Percentiles rank a stretch among this genome's conserved stretches.
Evolutionary conservation across 768 basidiomycete genomes (phyloP).

Genomic region (Mycena filopes): DNA sequence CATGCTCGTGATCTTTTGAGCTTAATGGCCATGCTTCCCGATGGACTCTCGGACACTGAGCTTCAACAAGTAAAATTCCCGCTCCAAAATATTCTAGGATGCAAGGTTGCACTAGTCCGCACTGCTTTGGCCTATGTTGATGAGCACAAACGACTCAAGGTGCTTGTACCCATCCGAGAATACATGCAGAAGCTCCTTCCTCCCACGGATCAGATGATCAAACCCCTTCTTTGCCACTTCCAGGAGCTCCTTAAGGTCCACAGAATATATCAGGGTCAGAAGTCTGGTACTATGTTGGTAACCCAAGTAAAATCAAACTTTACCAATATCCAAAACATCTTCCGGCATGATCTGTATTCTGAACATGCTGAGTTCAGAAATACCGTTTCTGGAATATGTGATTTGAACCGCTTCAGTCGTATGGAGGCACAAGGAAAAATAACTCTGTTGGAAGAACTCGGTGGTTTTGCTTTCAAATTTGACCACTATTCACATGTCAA

Average conservation of each 20-base stretch:
- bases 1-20: background rate
- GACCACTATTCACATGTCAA: background rate
- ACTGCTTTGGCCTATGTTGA: background rate
- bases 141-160: background rate
- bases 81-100: background rate
- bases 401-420: background rate
- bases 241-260: background rate
- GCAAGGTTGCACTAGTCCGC: background rate
- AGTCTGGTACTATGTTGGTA: background rate
- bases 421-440: background rate
- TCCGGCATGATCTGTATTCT: background rate
- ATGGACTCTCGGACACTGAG: background rate
- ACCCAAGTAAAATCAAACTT: background rate
- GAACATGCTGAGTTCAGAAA: background rate
- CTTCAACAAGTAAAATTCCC: background rate
- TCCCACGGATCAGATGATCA: background rate
- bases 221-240: background rate
- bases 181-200: background rate
- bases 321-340: background rate
- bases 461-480: background rate
- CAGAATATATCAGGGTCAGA: too few relatives aligned
- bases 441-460: background rate
- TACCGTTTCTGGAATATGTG: background rate
- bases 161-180: background rate
- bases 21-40: background rate